phyloP scores from a whole-genome alignment of 2,329 filamentous ascomycete species.

The Ophiostoma angusticollis region DNA sequence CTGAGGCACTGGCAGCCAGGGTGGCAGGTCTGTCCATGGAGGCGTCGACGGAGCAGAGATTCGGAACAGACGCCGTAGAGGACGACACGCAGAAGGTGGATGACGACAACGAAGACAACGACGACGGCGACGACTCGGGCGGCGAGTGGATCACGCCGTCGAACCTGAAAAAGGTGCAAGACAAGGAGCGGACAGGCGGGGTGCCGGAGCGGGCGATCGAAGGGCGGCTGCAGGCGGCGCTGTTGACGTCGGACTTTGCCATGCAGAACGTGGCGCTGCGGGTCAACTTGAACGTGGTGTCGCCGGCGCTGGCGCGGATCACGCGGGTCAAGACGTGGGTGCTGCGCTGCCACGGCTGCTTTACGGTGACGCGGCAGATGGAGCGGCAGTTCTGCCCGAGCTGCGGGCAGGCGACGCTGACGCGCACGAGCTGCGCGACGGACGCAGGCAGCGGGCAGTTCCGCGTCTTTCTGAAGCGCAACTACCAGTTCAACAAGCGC shows the following conservation, averaged over 20 bases:
- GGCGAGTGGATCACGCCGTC: constrained; percentile 90
- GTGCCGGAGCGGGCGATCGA: constrained; percentile 38
- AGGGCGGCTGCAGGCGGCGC: constrained; percentile 68
- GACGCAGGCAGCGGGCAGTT: constrained; percentile 62
- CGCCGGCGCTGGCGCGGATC: constrained; percentile 69
- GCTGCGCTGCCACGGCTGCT: constrained; percentile 88
- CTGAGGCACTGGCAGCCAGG: constrained; percentile 8
- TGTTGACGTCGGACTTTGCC: constrained; percentile 88
- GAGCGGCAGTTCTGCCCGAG: constrained; percentile 81
- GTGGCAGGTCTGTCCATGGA: constrained; percentile 15
- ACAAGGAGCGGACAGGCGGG: constrained; percentile 41
- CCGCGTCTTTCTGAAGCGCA: constrained; percentile 76
- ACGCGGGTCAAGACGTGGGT: constrained; percentile 78
- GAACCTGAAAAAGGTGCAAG: constrained; percentile 78
- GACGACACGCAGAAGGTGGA: not conserved
- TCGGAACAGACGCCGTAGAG: not conserved
- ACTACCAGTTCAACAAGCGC: constrained; percentile 91
- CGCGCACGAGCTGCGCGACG: constrained; percentile 74
- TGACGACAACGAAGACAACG: constrained; percentile 25
- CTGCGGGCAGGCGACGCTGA: constrained; percentile 80
- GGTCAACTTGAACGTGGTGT: constrained; percentile 63
- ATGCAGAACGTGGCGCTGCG: constrained; percentile 96
- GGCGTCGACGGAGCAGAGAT: not conserved
- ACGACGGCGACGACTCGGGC: constrained; percentile 35
- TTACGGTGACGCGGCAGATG: constrained; percentile 72